Percentiles rank a stretch among this genome's conserved stretches.
These are phyloP conservation scores for Botrytis tulipae DNA, from an alignment of 2,329 filamentous ascomycete genomes.

Conservation along the genomic window DNA sequence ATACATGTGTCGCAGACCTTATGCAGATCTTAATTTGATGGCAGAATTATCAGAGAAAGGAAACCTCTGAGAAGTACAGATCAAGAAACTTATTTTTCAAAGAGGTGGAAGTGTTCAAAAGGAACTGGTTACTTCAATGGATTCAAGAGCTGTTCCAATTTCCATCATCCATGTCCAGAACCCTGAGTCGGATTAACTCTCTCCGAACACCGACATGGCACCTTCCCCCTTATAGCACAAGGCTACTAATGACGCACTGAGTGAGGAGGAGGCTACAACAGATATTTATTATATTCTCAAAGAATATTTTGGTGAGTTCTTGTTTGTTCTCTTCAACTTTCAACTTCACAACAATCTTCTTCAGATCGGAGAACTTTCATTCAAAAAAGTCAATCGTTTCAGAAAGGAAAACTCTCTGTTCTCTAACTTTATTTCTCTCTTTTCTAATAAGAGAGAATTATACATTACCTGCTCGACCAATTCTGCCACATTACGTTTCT, in stretches of 20 bases:
- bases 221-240: neutral
- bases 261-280: neutral
- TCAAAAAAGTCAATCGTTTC: neutral
- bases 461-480: neutral
- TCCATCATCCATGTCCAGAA: neutral
- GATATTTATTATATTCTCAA: neutral
- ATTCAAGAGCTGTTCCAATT: slow-evolving; percentile 14
- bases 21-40: neutral
- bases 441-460: neutral
- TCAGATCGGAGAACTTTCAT: neutral
- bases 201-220: neutral
- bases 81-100: neutral
- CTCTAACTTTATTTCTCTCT: neutral
- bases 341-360: neutral
- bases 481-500: neutral
- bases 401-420: neutral
- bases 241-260: slow-evolving; percentile 7
- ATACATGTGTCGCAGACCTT: neutral
- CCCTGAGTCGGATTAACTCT: slow-evolving; percentile 7
- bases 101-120: slow-evolving; percentile 3
- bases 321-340: neutral
- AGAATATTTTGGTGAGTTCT: slow-evolving; percentile 1
- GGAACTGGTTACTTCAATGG: neutral
- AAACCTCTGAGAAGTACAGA: neutral
- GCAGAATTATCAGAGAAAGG: neutral